phyloP scores from a whole-genome alignment of 2,329 filamentous ascomycete species.

The Fusarium globosum region DNA sequence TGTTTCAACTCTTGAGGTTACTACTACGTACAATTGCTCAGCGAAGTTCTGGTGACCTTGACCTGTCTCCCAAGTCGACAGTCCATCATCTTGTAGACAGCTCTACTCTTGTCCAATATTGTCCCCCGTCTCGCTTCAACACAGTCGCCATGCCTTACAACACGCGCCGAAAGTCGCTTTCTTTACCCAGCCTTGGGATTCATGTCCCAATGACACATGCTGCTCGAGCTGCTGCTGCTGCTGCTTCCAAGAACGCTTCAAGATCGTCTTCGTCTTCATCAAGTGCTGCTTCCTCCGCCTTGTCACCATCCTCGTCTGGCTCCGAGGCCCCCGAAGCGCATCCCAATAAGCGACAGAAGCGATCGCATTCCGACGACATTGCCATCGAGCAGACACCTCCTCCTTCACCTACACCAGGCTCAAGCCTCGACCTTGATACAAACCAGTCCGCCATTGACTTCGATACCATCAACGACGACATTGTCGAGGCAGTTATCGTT shows the following conservation, averaged over 20 bases:
- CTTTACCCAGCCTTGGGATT: conserved; percentile 91
- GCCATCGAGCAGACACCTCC: conserved; percentile 80
- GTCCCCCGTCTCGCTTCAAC: conserved; percentile 17
- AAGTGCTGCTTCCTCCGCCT: conserved; percentile 45
- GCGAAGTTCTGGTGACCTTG: conserved; percentile 29
- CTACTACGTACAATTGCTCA: conserved; percentile 26
- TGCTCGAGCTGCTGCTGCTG: conserved; percentile 64
- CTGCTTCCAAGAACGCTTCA: conserved; percentile 56
- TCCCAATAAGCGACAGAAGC: conserved; percentile 77
- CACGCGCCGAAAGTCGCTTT: conserved; percentile 95
- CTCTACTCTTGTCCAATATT: conserved; percentile 8
- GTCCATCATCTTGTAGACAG: conserved; percentile 28
- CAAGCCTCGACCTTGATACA: conserved; percentile 45
- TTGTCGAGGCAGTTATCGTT: conserved; percentile 89
- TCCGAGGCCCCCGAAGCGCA: conserved; percentile 51
- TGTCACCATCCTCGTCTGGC: conserved; percentile 48
- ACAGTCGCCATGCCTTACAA: conserved; percentile 83
- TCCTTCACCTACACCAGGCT: conserved; percentile 51
- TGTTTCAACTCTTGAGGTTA: conserved; percentile 27
- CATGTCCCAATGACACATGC: conserved; percentile 78
- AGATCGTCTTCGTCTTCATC: conserved; percentile 44
- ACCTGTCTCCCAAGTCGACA: conserved; percentile 33
- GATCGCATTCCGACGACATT: conserved; percentile 84
- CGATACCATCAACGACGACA: conserved; percentile 90
- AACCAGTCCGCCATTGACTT: conserved; percentile 64